phyloP scores from a whole-genome alignment of 805 yeast genomes.

The Sugiyamaella marilandica region DNA sequence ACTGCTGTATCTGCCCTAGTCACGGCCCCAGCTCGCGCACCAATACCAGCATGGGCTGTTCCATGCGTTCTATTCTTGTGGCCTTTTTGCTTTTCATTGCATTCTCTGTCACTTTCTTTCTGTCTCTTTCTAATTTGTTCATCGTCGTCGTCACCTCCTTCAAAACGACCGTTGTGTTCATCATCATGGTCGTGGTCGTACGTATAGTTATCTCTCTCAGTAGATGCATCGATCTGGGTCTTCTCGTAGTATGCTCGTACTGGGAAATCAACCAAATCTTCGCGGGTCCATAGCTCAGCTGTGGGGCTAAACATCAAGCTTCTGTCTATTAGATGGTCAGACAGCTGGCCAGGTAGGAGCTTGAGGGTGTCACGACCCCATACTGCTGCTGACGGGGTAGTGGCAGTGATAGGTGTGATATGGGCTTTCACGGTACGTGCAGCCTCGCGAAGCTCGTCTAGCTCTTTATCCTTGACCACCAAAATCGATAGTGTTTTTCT shows the following conservation, averaged over 20 bases:
- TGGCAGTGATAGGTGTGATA: slow-evolving; percentile 19
- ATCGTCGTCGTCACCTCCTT: neutral
- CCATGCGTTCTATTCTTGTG: neutral
- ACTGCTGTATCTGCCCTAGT: neutral
- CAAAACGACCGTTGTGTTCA: neutral
- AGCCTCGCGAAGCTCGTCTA: neutral
- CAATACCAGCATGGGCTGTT: neutral
- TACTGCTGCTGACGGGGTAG: slow-evolving; percentile 20
- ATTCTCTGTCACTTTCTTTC: neutral
- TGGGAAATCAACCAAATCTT: neutral
- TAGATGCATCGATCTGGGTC: neutral
- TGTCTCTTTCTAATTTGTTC: neutral
- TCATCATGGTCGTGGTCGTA: neutral
- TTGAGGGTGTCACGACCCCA: slow-evolving; percentile 12
- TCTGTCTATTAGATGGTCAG: neutral
- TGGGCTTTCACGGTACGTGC: neutral
- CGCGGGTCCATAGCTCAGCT: neutral
- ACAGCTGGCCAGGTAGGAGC: neutral
- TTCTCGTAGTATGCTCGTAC: neutral
- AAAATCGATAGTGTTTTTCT: neutral
- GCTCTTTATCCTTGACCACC: neutral
- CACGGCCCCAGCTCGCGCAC: neutral
- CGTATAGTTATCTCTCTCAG: neutral
- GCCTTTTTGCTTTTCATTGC: neutral
- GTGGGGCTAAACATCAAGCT: neutral